Evolutionary conservation across 768 basidiomycete genomes (phyloP).

Genomic region (Vishniacozyma victoriae): DNA sequence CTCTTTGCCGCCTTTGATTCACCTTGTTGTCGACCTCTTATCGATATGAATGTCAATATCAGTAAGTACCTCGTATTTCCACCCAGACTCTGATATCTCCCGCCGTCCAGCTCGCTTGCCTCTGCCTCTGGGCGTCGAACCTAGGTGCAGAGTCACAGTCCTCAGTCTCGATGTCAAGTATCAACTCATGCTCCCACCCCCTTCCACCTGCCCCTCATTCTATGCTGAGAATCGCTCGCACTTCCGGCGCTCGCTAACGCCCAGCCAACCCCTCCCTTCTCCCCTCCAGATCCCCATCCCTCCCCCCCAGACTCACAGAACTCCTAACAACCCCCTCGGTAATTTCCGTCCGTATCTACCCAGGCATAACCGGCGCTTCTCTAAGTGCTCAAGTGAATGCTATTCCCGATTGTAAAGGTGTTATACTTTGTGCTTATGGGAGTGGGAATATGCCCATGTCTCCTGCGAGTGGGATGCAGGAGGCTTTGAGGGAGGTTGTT

Average conservation of each 20-base stretch:
- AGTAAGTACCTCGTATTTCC: conserved; percentile 26
- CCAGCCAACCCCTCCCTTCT: conserved; percentile 15
- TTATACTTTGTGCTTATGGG: conserved; percentile 37
- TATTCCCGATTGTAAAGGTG: conserved; percentile 30
- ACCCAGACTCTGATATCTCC: too few species aligned
- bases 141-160: too few species aligned
- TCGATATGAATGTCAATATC: conserved; percentile 41
- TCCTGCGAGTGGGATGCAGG: conserved; percentile 21
- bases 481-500: conserved; percentile 24
- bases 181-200: too few species aligned
- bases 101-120: too few species aligned
- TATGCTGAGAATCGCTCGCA: too few species aligned
- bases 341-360: conserved; percentile 29
- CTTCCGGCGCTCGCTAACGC: neutral
- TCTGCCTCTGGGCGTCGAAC: too few species aligned
- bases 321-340: conserved; percentile 28
- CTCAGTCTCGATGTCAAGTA: too few species aligned
- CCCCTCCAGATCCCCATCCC: conserved; percentile 17
- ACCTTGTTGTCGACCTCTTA: conserved; percentile 30
- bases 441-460: conserved; percentile 36
- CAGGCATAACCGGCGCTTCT: conserved; percentile 34
- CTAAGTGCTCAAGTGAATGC: conserved; percentile 33
- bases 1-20: conserved; percentile 33
- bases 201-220: too few species aligned
- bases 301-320: conserved; percentile 22